These are phyloP conservation scores for Irpex sp. DNA, from an alignment of 1,284 basidiomycete species.

Conservation along the genomic window DNA sequence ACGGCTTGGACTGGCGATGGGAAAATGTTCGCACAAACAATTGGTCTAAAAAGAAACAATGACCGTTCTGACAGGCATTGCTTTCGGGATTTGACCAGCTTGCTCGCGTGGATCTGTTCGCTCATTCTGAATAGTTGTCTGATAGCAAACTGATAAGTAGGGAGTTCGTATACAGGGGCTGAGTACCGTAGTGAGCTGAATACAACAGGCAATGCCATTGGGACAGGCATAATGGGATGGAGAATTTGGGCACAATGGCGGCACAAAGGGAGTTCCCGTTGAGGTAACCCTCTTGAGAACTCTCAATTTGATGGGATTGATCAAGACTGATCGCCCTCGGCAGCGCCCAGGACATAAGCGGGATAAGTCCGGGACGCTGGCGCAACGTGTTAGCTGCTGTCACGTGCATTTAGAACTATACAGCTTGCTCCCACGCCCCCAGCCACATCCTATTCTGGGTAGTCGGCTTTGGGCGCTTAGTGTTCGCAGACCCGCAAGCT, in stretches of 20 bases:
- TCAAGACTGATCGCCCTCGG: background rate
- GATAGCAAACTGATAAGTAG: background rate
- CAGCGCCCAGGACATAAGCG: background rate
- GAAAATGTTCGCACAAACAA: slow-evolving; percentile 13
- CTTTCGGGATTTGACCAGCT: background rate
- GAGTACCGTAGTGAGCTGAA: background rate
- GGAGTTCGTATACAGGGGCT: background rate
- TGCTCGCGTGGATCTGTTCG: background rate
- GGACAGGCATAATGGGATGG: slow-evolving; percentile 5
- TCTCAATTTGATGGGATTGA: slow-evolving; percentile 7
- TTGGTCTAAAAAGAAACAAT: slow-evolving; percentile 14
- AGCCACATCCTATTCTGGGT: slow-evolving; percentile 4
- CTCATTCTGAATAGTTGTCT: background rate
- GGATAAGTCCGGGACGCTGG: background rate
- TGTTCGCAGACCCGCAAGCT: background rate
- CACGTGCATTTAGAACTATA: slow-evolving; percentile 5
- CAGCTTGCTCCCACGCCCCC: slow-evolving; percentile 8
- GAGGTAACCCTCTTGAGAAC: slow-evolving; percentile 1
- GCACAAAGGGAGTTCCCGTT: slow-evolving; percentile 14
- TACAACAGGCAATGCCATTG: background rate
- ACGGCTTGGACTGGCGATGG: slow-evolving; percentile 1
- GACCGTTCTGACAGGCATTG: slow-evolving; percentile 3
- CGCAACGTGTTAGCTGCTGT: background rate
- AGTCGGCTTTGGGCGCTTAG: slow-evolving; percentile 7
- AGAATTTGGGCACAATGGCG: slow-evolving; percentile 8